These are phyloP conservation scores for Kalmanozyma brasiliensis DNA, from an alignment of 1,284 basidiomycete species.

Conservation along the genomic window DNA sequence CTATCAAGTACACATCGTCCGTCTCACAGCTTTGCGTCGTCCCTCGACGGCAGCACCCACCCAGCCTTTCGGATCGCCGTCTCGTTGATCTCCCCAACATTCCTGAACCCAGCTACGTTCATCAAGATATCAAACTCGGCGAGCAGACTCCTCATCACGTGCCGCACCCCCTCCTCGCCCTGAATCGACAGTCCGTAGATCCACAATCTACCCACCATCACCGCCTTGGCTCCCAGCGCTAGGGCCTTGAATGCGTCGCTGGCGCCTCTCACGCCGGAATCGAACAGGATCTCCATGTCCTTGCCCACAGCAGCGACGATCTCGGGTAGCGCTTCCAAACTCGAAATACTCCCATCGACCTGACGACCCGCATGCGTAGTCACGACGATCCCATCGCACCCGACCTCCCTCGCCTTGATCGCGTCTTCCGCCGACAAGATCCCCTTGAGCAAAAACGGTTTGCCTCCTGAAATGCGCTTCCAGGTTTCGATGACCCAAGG, in stretches of 20 bases:
- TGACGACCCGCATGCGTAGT: slow-evolving; percentile 78
- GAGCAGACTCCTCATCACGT: slow-evolving; percentile 74
- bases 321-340: slow-evolving; percentile 64
- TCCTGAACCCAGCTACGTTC: slow-evolving; percentile 40
- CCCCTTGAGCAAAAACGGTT: slow-evolving; percentile 74
- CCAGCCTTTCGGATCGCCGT: slow-evolving; percentile 10
- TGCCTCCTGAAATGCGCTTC: slow-evolving; percentile 72
- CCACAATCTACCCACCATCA: slow-evolving; percentile 66
- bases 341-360: slow-evolving; percentile 37
- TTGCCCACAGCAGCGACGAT: slow-evolving; percentile 72
- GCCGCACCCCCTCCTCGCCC: slow-evolving; percentile 76
- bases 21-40: slow-evolving; percentile 10
- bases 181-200: slow-evolving; percentile 74
- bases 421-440: slow-evolving; percentile 73
- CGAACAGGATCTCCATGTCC: slow-evolving; percentile 77
- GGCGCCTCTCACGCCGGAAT: slow-evolving; percentile 81
- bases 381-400: slow-evolving; percentile 79
- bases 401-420: slow-evolving; percentile 74
- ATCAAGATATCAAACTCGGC: slow-evolving; percentile 73
- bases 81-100: slow-evolving; percentile 20
- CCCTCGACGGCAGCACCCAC: slow-evolving; percentile 14
- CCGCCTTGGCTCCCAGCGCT: slow-evolving; percentile 67
- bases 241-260: slow-evolving; percentile 79
- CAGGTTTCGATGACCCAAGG: slow-evolving; percentile 69
- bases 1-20: no score